Base-by-base conservation (phyloP, 352 stramenopile genomes). In the Phytophthora fragariae region DNA sequence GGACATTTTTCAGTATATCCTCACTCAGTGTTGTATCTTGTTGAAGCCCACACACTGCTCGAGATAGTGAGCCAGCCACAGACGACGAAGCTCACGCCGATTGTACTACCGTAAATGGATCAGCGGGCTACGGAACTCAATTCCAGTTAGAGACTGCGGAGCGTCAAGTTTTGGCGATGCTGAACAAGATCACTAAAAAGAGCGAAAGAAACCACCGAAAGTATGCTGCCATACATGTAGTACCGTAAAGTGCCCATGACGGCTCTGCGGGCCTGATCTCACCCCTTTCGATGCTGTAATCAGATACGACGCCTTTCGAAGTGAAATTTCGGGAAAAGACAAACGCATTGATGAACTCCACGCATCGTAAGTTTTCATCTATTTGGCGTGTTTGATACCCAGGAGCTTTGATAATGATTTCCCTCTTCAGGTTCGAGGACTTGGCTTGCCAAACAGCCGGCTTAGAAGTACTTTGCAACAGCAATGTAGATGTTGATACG, bases 191-290 rank as follows among this genome's bases (percentile, higher is more conserved):
- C 24, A 80, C 78, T n/a, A 72, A 65, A 41, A 79, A 65, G 37
- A 82, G 49, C 29, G 61, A 84, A 35, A 83, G 77, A 56, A 82
- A 89, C 65, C 82, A 85, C 37, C 71, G 76, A 57, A 77, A 79
- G 73, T 90, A 31, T 17, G 70, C 68, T 17, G 6, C 9, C 24
- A 27, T 27, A 27, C 2, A 27, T 17, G 10, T 5, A 49, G 41
- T n/a, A n/a, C n/a, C n/a, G n/a, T 17, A 19, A 49, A 12, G 15
- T 49, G 12, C 6, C 41, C 5, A n/a, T 15, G n/a, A 12, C 19
- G 17, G 6, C n/a, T 31, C 19, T 54, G 14, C 5, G 47, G 1
- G 47, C 4, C 44, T 52, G 44, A n/a, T 21, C n/a, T n/a, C 15
- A 52, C 14, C 8, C 24, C 2, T 54, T 49, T 49, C 14, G 29